phyloP scores from a whole-genome alignment of 2,329 filamentous ascomycete species.

The Penicillium nordicum region DNA sequence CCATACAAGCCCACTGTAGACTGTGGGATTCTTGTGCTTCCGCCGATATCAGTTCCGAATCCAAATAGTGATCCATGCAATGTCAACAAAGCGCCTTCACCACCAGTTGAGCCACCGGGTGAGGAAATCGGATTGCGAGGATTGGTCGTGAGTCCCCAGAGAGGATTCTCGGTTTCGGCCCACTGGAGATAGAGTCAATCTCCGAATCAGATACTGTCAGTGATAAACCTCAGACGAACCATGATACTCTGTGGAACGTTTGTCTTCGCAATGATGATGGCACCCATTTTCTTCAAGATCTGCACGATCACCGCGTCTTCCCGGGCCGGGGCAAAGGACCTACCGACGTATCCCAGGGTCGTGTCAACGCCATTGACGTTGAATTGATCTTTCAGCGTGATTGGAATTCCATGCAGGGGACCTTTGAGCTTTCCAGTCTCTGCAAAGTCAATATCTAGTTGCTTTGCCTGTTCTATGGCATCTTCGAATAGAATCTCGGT shows the following conservation, averaged over 20 bases:
- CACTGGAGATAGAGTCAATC: slow-evolving; percentile 35
- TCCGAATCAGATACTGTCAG: background rate
- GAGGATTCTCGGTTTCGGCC: slow-evolving; percentile 54
- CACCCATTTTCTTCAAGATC: slow-evolving; percentile 50
- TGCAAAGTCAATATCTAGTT: slow-evolving; percentile 28
- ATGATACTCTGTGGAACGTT: slow-evolving; percentile 53
- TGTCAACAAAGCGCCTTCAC: slow-evolving; percentile 43
- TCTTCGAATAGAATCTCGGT: slow-evolving; percentile 38
- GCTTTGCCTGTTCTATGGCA: slow-evolving; percentile 31
- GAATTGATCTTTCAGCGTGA: slow-evolving; percentile 61
- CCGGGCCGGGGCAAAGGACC: slow-evolving; percentile 48
- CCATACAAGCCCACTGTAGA: slow-evolving; percentile 50
- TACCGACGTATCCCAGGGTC: slow-evolving; percentile 57
- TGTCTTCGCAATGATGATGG: slow-evolving; percentile 53
- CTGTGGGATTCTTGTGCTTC: slow-evolving; percentile 50
- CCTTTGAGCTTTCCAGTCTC: slow-evolving; percentile 45
- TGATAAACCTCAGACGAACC: slow-evolving; percentile 30
- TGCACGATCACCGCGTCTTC: slow-evolving; percentile 51
- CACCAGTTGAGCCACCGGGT: slow-evolving; percentile 49
- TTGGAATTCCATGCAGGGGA: slow-evolving; percentile 53
- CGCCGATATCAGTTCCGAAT: slow-evolving; percentile 53
- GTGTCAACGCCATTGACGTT: slow-evolving; percentile 57
- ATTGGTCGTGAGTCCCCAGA: slow-evolving; percentile 51
- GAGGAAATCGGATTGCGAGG: slow-evolving; percentile 44
- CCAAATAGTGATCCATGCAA: slow-evolving; percentile 45